Evolutionary conservation across 352 stramenopile species (phyloP).

Genomic region (Pythium insidiosum): DNA sequence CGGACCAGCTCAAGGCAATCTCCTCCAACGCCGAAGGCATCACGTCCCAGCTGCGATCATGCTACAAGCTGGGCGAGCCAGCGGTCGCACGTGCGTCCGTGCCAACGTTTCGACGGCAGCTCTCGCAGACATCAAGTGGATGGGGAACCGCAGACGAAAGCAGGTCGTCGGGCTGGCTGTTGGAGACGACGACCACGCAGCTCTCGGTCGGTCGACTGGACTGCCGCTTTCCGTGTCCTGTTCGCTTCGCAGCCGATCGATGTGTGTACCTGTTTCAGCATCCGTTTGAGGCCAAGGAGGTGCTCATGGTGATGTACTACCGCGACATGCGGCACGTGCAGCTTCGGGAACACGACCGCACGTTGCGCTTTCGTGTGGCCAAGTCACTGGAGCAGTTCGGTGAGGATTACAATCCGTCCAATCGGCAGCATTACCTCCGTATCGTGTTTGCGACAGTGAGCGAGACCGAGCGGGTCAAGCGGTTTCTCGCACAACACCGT

Average conservation of each 20-base stretch:
- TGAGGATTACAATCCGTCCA: conserved; percentile 47
- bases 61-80: conserved; percentile 28
- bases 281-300: conserved; percentile 52
- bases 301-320: conserved; percentile 75
- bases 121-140: no score
- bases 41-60: conserved; percentile 31
- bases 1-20: conserved; percentile 58
- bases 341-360: conserved; percentile 27
- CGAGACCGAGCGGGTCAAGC: conserved; percentile 33
- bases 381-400: conserved; percentile 48
- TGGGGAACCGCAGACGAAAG: not conserved
- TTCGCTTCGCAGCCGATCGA: conserved; percentile 33
- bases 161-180: not conserved
- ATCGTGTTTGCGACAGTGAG: conserved; percentile 40
- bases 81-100: not conserved
- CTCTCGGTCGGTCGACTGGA: conserved; percentile 44
- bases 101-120: conserved; percentile 3
- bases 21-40: conserved; percentile 38
- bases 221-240: conserved; percentile 55
- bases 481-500: conserved; percentile 19
- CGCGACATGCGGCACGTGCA: conserved; percentile 48
- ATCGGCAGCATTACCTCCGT: conserved; percentile 45
- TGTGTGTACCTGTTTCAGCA: conserved; percentile 71
- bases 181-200: conserved; percentile 44
- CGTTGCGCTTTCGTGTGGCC: conserved; percentile 39